Evolutionary conservation across 148 eudicot species (phyloP).

Genomic region (Silene conica): DNA sequence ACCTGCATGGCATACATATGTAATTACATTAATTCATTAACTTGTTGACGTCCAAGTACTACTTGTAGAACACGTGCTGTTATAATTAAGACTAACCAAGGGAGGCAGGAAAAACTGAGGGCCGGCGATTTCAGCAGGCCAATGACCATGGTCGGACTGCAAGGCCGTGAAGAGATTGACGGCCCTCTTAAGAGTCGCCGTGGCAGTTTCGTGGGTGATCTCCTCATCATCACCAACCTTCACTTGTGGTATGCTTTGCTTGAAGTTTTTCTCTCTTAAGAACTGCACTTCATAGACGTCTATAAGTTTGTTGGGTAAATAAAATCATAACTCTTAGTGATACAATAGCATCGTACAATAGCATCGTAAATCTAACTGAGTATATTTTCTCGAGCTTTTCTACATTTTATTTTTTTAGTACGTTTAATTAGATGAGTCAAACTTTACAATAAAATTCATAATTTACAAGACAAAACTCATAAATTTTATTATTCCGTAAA

Average conservation of each 20-base stretch:
- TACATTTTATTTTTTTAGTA: no score
- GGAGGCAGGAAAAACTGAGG: conserved; percentile 44
- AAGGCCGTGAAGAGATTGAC: conserved; percentile 31
- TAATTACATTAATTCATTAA: no score
- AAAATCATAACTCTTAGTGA: no score
- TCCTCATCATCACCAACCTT: conserved; percentile 40
- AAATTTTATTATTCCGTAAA: no score
- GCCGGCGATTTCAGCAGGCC: conserved; percentile 52
- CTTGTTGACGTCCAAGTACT: no score
- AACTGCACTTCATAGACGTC: conserved; percentile 21
- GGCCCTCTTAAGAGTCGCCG: conserved; percentile 35
- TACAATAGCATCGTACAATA: no score
- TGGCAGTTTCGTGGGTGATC: conserved; percentile 31
- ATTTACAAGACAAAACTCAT: no score
- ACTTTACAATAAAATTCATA: no score
- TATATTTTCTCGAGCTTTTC: no score
- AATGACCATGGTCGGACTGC: conserved; percentile 54
- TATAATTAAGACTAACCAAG: conserved; percentile 25
- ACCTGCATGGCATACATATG: conserved; percentile 12
- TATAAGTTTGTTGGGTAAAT: not conserved
- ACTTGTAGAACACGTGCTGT: not conserved
- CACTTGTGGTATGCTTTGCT: conserved; percentile 31
- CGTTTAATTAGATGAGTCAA: no score
- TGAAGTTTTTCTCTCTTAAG: conserved; percentile 37
- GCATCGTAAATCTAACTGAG: no score